These are phyloP conservation scores for Haematococcus lacustris DNA, from an alignment of 139 green algal genomes.

Conservation along the genomic window DNA sequence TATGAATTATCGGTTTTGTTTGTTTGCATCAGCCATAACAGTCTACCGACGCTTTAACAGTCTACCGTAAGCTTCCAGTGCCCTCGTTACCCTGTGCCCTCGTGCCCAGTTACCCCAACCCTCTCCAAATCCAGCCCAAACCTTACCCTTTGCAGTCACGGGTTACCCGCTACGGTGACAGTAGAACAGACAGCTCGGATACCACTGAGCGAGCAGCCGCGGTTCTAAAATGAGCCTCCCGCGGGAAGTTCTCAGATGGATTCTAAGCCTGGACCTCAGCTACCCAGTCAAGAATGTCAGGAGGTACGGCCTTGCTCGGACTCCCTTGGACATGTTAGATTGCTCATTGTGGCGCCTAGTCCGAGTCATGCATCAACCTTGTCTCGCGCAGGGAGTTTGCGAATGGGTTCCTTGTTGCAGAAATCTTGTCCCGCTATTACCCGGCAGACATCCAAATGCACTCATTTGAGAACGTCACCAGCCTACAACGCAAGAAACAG, in stretches of 20 bases:
- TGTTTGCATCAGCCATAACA: too few relatives aligned
- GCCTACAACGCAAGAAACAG: slow-evolving; percentile 50
- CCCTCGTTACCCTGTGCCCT: too few relatives aligned
- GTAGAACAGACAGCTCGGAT: too few relatives aligned
- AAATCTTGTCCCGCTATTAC: slow-evolving; percentile 61
- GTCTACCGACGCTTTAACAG: too few relatives aligned
- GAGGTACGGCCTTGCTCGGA: slow-evolving; percentile 10
- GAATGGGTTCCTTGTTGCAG: slow-evolving; percentile 63
- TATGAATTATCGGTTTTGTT: too few relatives aligned
- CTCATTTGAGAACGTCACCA: slow-evolving; percentile 60
- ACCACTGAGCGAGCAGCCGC: too few relatives aligned
- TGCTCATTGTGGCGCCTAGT: neutral
- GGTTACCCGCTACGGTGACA: too few relatives aligned
- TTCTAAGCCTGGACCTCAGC: slow-evolving; percentile 49
- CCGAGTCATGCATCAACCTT: neutral
- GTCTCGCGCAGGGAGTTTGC: slow-evolving; percentile 13
- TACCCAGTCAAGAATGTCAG: slow-evolving; percentile 44
- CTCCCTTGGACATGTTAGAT: neutral
- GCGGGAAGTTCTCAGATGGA: slow-evolving; percentile 44
- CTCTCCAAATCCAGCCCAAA: too few relatives aligned
- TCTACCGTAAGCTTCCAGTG: too few relatives aligned
- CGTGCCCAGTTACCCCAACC: too few relatives aligned
- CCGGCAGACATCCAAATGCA: slow-evolving; percentile 65
- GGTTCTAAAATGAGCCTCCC: too few relatives aligned
- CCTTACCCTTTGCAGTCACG: too few relatives aligned